Evolutionary conservation across 257 asterid species (phyloP).

Genomic region (Penstemon davidsonii): DNA sequence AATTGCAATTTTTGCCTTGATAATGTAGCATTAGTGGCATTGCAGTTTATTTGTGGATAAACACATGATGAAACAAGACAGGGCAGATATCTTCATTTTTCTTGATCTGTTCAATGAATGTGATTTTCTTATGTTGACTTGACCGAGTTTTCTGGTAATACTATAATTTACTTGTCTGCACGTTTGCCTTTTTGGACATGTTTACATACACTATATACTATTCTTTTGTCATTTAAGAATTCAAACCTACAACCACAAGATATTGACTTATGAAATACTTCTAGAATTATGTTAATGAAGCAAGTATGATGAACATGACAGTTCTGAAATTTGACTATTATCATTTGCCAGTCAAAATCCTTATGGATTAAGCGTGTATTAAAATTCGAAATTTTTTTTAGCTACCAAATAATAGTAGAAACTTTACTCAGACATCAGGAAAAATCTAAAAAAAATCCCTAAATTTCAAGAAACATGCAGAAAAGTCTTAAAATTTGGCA

Average conservation of each 20-base stretch:
- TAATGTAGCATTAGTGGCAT: not conserved
- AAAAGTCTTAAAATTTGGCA: too few species aligned
- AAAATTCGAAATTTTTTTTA: too few species aligned
- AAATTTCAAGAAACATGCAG: too few species aligned
- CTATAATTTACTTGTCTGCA: constrained; percentile 18
- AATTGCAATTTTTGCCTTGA: not conserved
- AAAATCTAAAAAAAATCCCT: too few species aligned
- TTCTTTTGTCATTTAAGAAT: constrained; percentile 6
- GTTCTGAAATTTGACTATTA: too few species aligned
- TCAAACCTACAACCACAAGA: not conserved
- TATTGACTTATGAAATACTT: constrained; percentile 11
- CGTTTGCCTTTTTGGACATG: constrained; percentile 11
- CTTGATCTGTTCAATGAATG: too few species aligned
- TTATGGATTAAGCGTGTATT: too few species aligned
- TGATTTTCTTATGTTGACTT: not conserved
- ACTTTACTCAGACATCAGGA: too few species aligned
- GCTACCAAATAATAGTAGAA: too few species aligned
- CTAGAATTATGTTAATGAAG: not conserved
- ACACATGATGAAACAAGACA: not conserved
- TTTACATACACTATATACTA: not conserved
- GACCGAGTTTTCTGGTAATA: not conserved
- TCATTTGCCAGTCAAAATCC: too few species aligned
- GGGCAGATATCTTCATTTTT: constrained; percentile 11
- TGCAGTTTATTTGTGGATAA: constrained; percentile 7
- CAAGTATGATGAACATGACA: too few species aligned